These are phyloP conservation scores for Boletus sp. DNA, from an alignment of 768 basidiomycete species.

Conservation along the genomic window DNA sequence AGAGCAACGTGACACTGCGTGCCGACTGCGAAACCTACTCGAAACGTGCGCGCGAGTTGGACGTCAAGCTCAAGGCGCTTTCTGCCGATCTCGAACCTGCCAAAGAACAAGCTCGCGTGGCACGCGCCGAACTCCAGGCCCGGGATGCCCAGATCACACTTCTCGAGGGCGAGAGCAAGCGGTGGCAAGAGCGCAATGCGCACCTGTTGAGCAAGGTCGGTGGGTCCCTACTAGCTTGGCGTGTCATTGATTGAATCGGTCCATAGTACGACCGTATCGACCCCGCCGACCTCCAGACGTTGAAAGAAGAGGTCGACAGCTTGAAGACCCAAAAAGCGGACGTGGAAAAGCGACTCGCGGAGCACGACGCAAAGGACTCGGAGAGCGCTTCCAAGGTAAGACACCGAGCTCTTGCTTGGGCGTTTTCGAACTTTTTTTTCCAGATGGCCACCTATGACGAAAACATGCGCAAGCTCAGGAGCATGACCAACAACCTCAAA, in stretches of 20 bases:
- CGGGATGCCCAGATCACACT: conserved; percentile 63
- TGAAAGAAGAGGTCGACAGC: conserved; percentile 68
- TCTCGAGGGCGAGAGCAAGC: conserved; percentile 72
- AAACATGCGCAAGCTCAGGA: conserved; percentile 38
- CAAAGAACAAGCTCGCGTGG: conserved; percentile 63
- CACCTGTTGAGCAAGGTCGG: conserved; percentile 77
- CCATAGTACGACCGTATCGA: conserved; percentile 83
- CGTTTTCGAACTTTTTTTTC: neutral
- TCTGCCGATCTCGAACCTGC: conserved; percentile 69
- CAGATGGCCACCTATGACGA: conserved; percentile 47
- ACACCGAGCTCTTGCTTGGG: neutral
- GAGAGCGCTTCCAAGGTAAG: conserved; percentile 34
- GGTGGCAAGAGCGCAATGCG: conserved; percentile 82
- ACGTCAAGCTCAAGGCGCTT: conserved; percentile 56
- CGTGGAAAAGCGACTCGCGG: conserved; percentile 27
- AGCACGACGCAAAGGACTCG: conserved; percentile 32
- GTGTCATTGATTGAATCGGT: neutral
- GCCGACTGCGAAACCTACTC: conserved; percentile 70
- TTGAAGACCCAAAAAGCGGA: conserved; percentile 46
- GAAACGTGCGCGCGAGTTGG: conserved; percentile 68
- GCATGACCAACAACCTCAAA: conserved; percentile 24
- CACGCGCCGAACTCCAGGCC: conserved; percentile 74
- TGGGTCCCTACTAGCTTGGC: neutral
- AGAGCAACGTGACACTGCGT: conserved; percentile 85
- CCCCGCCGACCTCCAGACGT: conserved; percentile 75